Base-by-base conservation (phyloP, 345 rosid genomes). In the Camelina sativa region DNA sequence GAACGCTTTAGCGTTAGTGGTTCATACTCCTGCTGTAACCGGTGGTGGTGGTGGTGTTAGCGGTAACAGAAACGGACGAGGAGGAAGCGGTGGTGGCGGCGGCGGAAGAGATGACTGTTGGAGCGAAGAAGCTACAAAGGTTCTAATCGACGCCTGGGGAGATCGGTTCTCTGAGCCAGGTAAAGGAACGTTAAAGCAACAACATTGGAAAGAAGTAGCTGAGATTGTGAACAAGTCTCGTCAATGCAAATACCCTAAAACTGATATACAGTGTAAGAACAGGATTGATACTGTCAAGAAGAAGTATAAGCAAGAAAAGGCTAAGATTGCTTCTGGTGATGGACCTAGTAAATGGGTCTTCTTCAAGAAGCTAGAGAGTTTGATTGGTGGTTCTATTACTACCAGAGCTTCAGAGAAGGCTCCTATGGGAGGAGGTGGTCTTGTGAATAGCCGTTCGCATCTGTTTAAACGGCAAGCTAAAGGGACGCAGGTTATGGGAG, bases 121-220 rank as follows among this genome's bases (percentile, higher is more conserved):
- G 98, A 94, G 95, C 76, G 97, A 94, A 30, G 87, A 80, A 25
- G 91, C 96, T 2, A 94, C 97, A 2, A 88, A 80, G 57, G 87
- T 93, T 13, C 76, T 91, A 38, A 89, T 94, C 57, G 89, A 88
- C 0, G 95, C 96, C 8, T 95, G 99, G 97, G 99, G 97, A 9
- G 90, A 86, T 71, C 81, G 99, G 22, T 92, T 88, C 35, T 22
- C 93, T 64, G 99, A 92, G 74, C 86, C 91, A 70, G 91, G 90
- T 80, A 78, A 96, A 44, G 99, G 99, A 25, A 95, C 90, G 28
- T 83, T 95, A 80, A 93, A 93, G 75, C 97, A 91, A 77, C 91
- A 90, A 68, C 95, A 92, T 70, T 92, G 97, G 97, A 87, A 89
- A 62, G 92, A 95, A 72, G 99, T 92, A 3, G 97, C 99, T n/a